phyloP scores from a whole-genome alignment of 2,329 filamentous ascomycete genomes.

The Beauveria bassiana region DNA sequence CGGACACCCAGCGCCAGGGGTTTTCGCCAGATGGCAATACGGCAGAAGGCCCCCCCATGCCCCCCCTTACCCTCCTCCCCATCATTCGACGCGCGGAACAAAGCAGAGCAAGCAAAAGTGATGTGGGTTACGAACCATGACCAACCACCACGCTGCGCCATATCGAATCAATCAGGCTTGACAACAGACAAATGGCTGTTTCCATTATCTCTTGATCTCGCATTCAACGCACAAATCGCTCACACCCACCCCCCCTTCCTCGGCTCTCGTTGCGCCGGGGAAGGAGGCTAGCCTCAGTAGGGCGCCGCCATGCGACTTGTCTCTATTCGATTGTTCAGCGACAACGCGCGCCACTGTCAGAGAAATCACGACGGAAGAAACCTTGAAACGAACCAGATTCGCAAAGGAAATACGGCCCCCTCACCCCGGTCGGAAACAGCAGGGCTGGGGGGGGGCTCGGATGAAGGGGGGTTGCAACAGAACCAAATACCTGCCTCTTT shows the following conservation, averaged over 20 bases:
- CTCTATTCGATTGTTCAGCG: conserved; percentile 4
- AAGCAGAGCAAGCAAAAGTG: not conserved
- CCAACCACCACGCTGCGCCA: not conserved
- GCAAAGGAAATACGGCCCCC: not conserved
- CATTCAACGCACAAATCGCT: not conserved
- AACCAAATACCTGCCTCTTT: not conserved
- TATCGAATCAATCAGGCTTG: not conserved
- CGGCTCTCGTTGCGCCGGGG: conserved; percentile 5
- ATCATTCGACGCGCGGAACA: too few species aligned
- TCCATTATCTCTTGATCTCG: not conserved
- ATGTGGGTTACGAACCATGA: too few species aligned
- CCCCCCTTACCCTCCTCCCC: not conserved
- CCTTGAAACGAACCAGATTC: not conserved
- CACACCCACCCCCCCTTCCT: not conserved
- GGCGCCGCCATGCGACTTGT: not conserved
- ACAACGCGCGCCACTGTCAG: not conserved
- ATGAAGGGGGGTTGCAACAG: not conserved
- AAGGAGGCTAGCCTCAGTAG: not conserved
- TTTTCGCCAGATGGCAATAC: not conserved
- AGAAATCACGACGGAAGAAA: not conserved
- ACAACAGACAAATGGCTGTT: not conserved
- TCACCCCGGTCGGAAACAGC: not conserved
- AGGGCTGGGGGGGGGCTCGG: not conserved
- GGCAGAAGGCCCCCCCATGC: not conserved
- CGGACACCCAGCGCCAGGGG: not conserved